A percentile compares a stretch with the other conserved stretches of the same genome.
These are phyloP conservation scores for Paecilomyces sp. DNA, from an alignment of 2,329 filamentous ascomycete genomes.

Conservation along the genomic window DNA sequence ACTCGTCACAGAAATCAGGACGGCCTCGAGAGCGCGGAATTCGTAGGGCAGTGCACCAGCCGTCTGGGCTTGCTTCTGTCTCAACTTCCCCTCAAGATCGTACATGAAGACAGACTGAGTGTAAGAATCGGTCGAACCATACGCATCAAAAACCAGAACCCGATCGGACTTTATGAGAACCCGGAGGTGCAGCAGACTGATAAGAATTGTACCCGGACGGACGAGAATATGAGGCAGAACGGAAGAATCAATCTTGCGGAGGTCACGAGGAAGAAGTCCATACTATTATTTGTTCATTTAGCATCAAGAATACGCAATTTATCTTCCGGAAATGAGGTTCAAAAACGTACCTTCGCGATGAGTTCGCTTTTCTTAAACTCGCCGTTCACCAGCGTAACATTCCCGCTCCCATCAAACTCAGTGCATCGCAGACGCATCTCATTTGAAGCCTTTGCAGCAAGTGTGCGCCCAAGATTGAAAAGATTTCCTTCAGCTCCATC, in stretches of 20 bases:
- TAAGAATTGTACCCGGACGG: constrained; percentile 83
- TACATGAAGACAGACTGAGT: constrained; percentile 98
- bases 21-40: constrained; percentile 90
- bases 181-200: constrained; percentile 92
- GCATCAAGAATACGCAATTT: constrained; percentile 12
- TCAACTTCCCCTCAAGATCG: constrained; percentile 85
- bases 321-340: constrained; percentile 4
- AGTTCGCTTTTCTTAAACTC: constrained; percentile 98
- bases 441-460: constrained; percentile 69
- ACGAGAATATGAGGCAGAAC: constrained; percentile 92
- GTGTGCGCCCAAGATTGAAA: constrained; percentile 62
- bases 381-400: constrained; percentile 85
- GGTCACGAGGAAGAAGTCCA: constrained; percentile 82
- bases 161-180: constrained; percentile 93
- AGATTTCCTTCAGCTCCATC: constrained; percentile 54
- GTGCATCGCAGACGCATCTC: constrained; percentile 87
- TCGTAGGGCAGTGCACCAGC: constrained; percentile 74
- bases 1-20: constrained; percentile 86
- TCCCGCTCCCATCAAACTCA: constrained; percentile 86
- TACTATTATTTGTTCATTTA: constrained; percentile 51
- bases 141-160: constrained; percentile 91
- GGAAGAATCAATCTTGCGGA: constrained; percentile 96
- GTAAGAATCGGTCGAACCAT: constrained; percentile 88
- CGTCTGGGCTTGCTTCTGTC: constrained; percentile 59
- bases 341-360: constrained; percentile 69